These are phyloP conservation scores for Phalaenopsis hybrid DNA, from an alignment of 116 monocot species.

Conservation along the genomic window DNA sequence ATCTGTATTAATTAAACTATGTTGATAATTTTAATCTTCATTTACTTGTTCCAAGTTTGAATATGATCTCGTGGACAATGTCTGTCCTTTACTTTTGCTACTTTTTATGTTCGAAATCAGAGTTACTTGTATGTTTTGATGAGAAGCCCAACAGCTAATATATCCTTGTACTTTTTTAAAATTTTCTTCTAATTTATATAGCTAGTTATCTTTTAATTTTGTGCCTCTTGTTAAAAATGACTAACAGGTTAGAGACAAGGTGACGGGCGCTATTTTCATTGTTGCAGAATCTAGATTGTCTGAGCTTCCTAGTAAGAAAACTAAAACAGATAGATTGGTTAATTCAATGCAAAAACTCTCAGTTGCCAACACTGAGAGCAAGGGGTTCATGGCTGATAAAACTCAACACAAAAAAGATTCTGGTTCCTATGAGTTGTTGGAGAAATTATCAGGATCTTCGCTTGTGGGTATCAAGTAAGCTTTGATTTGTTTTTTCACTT, in stretches of 20 bases:
- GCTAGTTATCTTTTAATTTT: not conserved
- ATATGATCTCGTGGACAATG: not conserved
- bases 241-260: slow-evolving; percentile 61
- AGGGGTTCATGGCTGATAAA: slow-evolving; percentile 26
- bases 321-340: slow-evolving; percentile 35
- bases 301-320: slow-evolving; percentile 63
- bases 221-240: slow-evolving; percentile 1
- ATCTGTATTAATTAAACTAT: not conserved
- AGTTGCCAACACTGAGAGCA: slow-evolving; percentile 32
- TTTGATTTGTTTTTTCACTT: not conserved
- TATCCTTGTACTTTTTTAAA: not conserved
- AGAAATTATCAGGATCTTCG: slow-evolving; percentile 60
- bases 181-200: not conserved
- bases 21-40: not conserved
- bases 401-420: slow-evolving; percentile 24
- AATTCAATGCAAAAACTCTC: slow-evolving; percentile 17
- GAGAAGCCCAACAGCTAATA: not conserved
- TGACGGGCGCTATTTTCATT: slow-evolving; percentile 54
- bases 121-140: not conserved
- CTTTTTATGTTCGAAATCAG: not conserved
- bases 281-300: slow-evolving; percentile 82
- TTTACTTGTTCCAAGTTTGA: not conserved
- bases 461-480: slow-evolving; percentile 73
- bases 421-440: slow-evolving; percentile 54
- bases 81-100: not conserved